phyloP scores from a whole-genome alignment of 208 protist species.

The Lotmaria passim region DNA sequence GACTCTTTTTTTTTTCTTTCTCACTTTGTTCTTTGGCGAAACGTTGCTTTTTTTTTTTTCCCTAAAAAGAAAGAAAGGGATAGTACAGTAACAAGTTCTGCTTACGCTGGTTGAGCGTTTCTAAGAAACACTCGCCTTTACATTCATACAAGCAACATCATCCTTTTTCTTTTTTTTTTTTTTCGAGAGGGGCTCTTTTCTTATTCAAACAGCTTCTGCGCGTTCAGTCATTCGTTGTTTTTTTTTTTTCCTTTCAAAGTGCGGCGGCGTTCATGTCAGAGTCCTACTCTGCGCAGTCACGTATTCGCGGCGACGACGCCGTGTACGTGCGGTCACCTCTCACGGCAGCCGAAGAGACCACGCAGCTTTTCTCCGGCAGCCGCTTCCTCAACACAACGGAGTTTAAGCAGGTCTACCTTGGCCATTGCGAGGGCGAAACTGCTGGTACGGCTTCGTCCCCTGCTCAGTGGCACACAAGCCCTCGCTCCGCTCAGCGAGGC shows the following conservation, averaged over 20 bases:
- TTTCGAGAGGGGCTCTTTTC: too few species aligned
- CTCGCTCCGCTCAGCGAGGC: not conserved
- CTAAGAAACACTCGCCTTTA: too few species aligned
- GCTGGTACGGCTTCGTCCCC: not conserved
- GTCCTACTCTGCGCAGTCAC: not conserved
- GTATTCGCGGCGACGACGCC: not conserved
- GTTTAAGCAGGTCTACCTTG: slow-evolving; percentile 58
- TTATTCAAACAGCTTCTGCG: too few species aligned
- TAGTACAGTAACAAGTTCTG: too few species aligned
- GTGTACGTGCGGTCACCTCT: slow-evolving; percentile 33
- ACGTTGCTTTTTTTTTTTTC: too few species aligned
- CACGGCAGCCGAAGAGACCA: slow-evolving; percentile 20
- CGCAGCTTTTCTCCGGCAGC: slow-evolving; percentile 15
- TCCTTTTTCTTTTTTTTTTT: too few species aligned
- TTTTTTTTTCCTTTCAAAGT: not conserved
- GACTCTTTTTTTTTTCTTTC: too few species aligned
- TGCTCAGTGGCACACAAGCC: not conserved
- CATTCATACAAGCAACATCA: too few species aligned
- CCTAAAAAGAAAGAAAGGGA: too few species aligned
- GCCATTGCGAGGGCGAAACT: not conserved
- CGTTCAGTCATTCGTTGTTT: not conserved
- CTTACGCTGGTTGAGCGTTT: too few species aligned
- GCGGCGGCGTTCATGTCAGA: not conserved
- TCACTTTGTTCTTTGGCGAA: too few species aligned
- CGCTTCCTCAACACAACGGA: slow-evolving; percentile 53